Evolutionary conservation across 768 basidiomycete species (phyloP).

Genomic region (Mycena polygramma): DNA sequence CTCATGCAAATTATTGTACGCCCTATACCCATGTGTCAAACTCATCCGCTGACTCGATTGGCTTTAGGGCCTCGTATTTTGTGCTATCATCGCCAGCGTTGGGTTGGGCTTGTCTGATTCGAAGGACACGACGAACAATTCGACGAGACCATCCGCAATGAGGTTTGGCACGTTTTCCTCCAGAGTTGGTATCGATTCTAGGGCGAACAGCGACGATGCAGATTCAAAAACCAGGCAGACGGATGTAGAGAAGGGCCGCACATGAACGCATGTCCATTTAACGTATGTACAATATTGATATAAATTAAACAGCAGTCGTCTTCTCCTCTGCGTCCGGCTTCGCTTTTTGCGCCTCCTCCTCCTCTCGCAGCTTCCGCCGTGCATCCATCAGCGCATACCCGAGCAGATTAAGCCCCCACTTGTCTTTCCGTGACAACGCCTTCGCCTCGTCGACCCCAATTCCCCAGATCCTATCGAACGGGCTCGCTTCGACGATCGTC

Average conservation of each 20-base stretch:
- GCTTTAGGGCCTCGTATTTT: conserved; percentile 45
- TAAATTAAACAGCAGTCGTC: not conserved
- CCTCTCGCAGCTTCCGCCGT: conserved; percentile 50
- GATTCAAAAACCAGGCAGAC: not conserved
- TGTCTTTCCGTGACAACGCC: conserved; percentile 52
- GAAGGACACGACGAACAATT: not conserved
- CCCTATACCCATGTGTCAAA: too few species aligned
- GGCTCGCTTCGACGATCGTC: conserved; percentile 69
- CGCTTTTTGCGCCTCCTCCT: conserved; percentile 31
- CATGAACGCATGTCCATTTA: not conserved
- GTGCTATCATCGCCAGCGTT: conserved; percentile 47
- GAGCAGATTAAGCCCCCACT: conserved; percentile 71
- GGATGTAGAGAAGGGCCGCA: not conserved
- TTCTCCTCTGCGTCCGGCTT: not conserved
- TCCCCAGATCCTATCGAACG: conserved; percentile 73
- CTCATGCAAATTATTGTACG: conserved; percentile 12
- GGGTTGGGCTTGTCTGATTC: conserved; percentile 35
- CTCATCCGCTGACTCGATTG: not conserved
- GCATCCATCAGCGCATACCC: conserved; percentile 62
- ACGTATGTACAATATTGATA: not conserved
- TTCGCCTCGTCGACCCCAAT: conserved; percentile 67
- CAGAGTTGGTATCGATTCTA: not conserved
- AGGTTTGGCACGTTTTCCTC: not conserved
- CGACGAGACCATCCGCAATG: conserved; percentile 3
- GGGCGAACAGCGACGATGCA: not conserved